phyloP scores from a whole-genome alignment of 108 stramenopile genomes.

The Cyclotella atomus region DNA sequence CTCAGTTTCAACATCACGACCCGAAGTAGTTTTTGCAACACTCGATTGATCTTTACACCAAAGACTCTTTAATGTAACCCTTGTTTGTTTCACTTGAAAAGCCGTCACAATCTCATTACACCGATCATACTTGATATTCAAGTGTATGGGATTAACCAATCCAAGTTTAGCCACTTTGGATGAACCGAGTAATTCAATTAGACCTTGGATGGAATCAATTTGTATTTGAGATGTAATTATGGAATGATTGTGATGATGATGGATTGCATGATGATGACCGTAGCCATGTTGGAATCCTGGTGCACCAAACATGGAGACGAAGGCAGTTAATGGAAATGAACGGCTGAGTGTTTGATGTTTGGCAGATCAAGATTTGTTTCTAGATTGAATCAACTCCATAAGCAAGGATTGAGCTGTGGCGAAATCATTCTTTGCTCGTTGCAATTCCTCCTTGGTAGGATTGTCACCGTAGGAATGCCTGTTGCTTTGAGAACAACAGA shows the following conservation, averaged over 20 bases:
- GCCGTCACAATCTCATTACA: background rate
- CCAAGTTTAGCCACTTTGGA: slow-evolving; percentile 12
- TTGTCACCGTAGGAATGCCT: slow-evolving; percentile 28
- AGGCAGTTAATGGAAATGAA: slow-evolving; percentile 30
- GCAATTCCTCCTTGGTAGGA: slow-evolving; percentile 31
- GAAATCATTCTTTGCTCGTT: slow-evolving; percentile 24
- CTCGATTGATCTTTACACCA: slow-evolving; percentile 8
- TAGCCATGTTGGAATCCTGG: slow-evolving; percentile 40
- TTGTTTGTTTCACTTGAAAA: background rate
- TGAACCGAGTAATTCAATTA: slow-evolving; percentile 19
- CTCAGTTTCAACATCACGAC: too few species aligned
- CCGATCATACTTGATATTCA: slow-evolving; percentile 24
- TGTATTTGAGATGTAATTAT: slow-evolving; percentile 9
- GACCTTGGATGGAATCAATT: slow-evolving; percentile 7
- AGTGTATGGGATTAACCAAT: background rate
- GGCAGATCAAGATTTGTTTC: background rate
- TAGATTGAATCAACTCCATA: slow-evolving; percentile 3
- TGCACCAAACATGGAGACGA: slow-evolving; percentile 35
- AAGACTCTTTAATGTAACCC: slow-evolving; percentile 1
- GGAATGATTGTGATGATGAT: background rate
- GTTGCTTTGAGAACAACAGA: slow-evolving; percentile 24
- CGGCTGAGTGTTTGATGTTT: background rate
- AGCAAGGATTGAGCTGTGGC: slow-evolving; percentile 5
- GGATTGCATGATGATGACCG: too few species aligned
- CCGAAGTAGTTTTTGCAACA: too few species aligned